These are phyloP conservation scores for Hymenoscyphus repandus DNA, from an alignment of 2,329 filamentous ascomycete species.

Conservation along the genomic window DNA sequence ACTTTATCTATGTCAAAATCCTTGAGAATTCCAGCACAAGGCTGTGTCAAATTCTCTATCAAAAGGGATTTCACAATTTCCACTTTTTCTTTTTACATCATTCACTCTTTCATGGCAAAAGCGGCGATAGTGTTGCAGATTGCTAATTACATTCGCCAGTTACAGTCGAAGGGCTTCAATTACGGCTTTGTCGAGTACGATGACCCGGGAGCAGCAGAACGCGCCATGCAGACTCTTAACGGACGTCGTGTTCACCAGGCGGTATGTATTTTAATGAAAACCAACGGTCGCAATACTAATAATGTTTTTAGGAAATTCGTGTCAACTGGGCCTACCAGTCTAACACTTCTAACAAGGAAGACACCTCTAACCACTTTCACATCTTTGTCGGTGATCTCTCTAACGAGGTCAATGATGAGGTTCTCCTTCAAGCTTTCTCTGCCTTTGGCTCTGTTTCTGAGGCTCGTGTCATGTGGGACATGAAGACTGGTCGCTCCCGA, in stretches of 20 bases:
- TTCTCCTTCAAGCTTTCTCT: slow-evolving; percentile 88
- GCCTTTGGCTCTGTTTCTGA: slow-evolving; percentile 95
- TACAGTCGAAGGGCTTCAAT: slow-evolving; percentile 91
- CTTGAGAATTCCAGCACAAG: slow-evolving; percentile 17
- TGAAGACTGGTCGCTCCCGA: slow-evolving; percentile 97
- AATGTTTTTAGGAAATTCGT: slow-evolving; percentile 72
- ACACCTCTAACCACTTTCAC: slow-evolving; percentile 97
- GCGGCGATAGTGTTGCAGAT: slow-evolving; percentile 3
- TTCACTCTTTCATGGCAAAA: slow-evolving; percentile 8
- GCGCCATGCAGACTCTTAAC: slow-evolving; percentile 95
- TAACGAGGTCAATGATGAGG: slow-evolving; percentile 97
- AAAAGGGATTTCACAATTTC: slow-evolving; percentile 19
- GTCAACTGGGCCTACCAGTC: slow-evolving; percentile 99
- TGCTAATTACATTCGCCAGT: slow-evolving; percentile 32
- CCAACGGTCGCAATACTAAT: slow-evolving; percentile 25
- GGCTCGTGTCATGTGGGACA: slow-evolving; percentile 99
- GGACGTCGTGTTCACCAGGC: slow-evolving; percentile 92
- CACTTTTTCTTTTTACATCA: slow-evolving; percentile 12
- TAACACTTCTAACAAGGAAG: slow-evolving; percentile 89
- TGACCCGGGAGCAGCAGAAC: slow-evolving; percentile 91
- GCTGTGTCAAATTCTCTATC: slow-evolving; percentile 20
- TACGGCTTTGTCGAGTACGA: slow-evolving; percentile 99
- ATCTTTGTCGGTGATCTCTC: slow-evolving; percentile 97
- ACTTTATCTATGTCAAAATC: slow-evolving; percentile 22
- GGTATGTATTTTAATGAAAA: slow-evolving; percentile 48